These are phyloP conservation scores for Biscutella laevigata DNA, from an alignment of 441 rosid genomes.

Conservation along the genomic window DNA sequence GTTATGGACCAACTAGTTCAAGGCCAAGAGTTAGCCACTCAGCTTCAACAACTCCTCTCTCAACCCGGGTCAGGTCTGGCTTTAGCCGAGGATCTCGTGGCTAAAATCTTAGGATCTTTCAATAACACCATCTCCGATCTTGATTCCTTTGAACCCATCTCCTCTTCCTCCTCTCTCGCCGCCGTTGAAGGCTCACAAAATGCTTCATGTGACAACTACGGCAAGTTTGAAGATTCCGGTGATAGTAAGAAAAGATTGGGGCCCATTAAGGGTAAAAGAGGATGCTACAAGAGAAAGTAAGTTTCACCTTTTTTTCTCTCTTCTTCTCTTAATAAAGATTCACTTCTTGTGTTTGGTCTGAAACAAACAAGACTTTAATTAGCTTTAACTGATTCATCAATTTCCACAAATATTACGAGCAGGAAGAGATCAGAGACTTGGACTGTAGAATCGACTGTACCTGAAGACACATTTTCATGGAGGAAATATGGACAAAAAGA, in stretches of 20 bases:
- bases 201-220: constrained; percentile 32
- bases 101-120: constrained; percentile 42
- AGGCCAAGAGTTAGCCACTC: constrained; percentile 36
- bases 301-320: constrained; percentile 3
- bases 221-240: constrained; percentile 42
- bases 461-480: constrained; percentile 59
- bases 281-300: constrained; percentile 78
- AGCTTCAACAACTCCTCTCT: constrained; percentile 38
- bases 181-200: constrained; percentile 27
- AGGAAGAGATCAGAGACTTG: constrained; percentile 42
- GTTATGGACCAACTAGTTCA: constrained; percentile 29
- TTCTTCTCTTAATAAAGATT: background rate
- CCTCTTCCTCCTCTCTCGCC: constrained; percentile 13
- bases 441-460: constrained; percentile 25
- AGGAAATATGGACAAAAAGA: constrained; percentile 82
- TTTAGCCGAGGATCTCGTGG: constrained; percentile 27
- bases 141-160: constrained; percentile 8
- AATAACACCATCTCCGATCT: constrained; percentile 30
- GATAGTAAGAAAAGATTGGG: constrained; percentile 38
- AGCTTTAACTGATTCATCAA: background rate
- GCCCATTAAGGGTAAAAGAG: constrained; percentile 40
- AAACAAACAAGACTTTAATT: background rate
- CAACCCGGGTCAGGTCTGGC: constrained; percentile 5
- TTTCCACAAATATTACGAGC: constrained; percentile 12
- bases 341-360: background rate